These are phyloP conservation scores for Rhodotorula sp. DNA, from an alignment of 1,284 basidiomycete genomes.

Conservation along the genomic window DNA sequence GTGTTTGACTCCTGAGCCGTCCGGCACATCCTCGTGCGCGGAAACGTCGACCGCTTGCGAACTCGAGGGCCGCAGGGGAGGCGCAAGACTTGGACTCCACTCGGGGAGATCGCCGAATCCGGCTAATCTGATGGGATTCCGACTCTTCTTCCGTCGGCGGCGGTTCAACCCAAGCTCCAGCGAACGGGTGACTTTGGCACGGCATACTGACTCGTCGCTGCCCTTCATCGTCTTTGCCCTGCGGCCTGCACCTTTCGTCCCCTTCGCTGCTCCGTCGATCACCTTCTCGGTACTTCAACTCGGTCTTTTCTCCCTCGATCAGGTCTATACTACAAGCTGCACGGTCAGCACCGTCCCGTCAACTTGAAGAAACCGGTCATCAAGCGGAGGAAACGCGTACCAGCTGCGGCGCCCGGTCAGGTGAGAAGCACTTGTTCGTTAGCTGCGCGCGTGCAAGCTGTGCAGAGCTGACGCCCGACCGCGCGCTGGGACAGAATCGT, in stretches of 20 bases:
- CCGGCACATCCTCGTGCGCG: too few relatives aligned
- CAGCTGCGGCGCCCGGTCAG: slow-evolving; percentile 47
- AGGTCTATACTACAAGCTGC: slow-evolving; percentile 97
- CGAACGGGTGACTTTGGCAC: too few relatives aligned
- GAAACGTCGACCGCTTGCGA: too few relatives aligned
- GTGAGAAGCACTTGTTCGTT: slow-evolving; percentile 3
- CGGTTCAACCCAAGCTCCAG: too few relatives aligned
- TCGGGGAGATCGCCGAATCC: neutral
- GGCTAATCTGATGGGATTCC: neutral
- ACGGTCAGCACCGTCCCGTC: slow-evolving; percentile 93
- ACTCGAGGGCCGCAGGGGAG: too few relatives aligned
- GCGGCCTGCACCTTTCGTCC: neutral
- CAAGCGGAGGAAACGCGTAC: slow-evolving; percentile 93
- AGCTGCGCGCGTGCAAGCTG: too few relatives aligned
- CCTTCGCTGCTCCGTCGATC: neutral
- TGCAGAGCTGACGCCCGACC: neutral
- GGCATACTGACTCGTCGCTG: too few relatives aligned
- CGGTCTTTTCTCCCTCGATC: slow-evolving; percentile 13
- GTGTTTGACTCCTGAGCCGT: too few relatives aligned
- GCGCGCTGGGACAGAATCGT: slow-evolving; percentile 18
- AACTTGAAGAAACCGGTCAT: slow-evolving; percentile 99
- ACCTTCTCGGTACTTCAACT: neutral
- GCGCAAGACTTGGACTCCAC: neutral
- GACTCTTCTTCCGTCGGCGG: too few relatives aligned
- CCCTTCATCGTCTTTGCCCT: neutral